Percentiles rank a stretch among this genome's conserved stretches.
These are phyloP conservation scores for Populus hybrid DNA, from an alignment of 441 rosid genomes.

Conservation along the genomic window DNA sequence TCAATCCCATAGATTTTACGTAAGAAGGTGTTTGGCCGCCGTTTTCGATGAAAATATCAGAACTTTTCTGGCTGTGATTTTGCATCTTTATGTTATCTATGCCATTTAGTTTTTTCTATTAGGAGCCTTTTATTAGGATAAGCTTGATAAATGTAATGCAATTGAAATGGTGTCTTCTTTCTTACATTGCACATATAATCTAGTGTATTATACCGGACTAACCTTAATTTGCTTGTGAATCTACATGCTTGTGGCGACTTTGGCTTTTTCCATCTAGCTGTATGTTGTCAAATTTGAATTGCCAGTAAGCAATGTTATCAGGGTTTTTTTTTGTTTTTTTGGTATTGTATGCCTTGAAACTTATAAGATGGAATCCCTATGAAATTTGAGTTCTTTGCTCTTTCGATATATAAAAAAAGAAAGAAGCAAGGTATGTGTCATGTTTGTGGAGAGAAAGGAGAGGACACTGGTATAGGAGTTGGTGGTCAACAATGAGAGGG, in stretches of 20 bases:
- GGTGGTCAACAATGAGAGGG: not conserved
- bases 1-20: not conserved
- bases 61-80: not conserved
- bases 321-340: too few species aligned
- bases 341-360: not conserved
- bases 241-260: not conserved
- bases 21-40: not conserved
- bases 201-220: not conserved
- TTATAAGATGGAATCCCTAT: not conserved
- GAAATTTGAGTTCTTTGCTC: not conserved
- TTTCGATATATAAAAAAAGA: not conserved
- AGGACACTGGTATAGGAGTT: not conserved
- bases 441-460: not conserved
- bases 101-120: not conserved
- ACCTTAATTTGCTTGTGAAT: not conserved
- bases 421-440: not conserved
- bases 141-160: not conserved
- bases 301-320: not conserved
- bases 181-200: not conserved
- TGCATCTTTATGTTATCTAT: not conserved
- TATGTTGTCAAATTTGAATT: not conserved
- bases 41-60: not conserved
- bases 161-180: not conserved
- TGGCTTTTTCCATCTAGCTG: not conserved
- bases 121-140: not conserved